Conservation (phyloP, 805 yeast genomes). For the Candida bentonensis region DNA sequence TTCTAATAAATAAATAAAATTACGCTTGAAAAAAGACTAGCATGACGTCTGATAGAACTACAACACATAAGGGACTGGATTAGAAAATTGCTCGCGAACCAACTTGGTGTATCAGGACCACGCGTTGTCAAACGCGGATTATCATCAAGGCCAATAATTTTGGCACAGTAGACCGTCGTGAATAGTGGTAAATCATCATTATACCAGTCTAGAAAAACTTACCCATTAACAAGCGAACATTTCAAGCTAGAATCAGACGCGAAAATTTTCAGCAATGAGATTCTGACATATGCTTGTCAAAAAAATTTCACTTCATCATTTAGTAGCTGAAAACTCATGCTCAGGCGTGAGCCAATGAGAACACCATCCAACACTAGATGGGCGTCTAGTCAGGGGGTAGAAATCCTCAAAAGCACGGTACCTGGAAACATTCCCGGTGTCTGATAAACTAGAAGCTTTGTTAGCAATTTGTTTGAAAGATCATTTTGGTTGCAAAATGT, state of each 20-base stretch:
- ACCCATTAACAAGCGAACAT: conserved; percentile 11
- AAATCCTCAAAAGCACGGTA: too few relatives aligned
- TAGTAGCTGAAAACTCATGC: conserved; percentile 18
- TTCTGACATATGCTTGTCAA: conserved; percentile 99
- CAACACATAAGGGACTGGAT: not conserved
- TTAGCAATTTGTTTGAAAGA: conserved; percentile 12
- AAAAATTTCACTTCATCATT: conserved; percentile 54
- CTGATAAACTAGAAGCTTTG: not conserved
- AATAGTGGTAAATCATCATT: conserved; percentile 48
- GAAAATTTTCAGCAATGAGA: conserved; percentile 46
- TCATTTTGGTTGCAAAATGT: too few relatives aligned
- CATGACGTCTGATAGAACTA: not conserved
- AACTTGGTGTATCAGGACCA: conserved; percentile 29
- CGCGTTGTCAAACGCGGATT: conserved; percentile 78
- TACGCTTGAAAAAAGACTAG: too few relatives aligned
- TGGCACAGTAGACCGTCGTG: conserved; percentile 64
- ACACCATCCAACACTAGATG: too few relatives aligned
- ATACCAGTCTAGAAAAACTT: conserved; percentile 6
- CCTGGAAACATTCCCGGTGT: not conserved
- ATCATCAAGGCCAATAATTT: conserved; percentile 53
- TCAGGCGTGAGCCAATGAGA: too few relatives aligned
- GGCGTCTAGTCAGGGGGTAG: too few relatives aligned
- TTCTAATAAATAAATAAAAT: too few relatives aligned
- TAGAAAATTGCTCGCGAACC: not conserved
- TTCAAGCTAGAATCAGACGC: conserved; percentile 37